These are phyloP conservation scores for Tolypocladium paradoxum DNA, from an alignment of 2,329 filamentous ascomycete genomes.

Conservation along the genomic window DNA sequence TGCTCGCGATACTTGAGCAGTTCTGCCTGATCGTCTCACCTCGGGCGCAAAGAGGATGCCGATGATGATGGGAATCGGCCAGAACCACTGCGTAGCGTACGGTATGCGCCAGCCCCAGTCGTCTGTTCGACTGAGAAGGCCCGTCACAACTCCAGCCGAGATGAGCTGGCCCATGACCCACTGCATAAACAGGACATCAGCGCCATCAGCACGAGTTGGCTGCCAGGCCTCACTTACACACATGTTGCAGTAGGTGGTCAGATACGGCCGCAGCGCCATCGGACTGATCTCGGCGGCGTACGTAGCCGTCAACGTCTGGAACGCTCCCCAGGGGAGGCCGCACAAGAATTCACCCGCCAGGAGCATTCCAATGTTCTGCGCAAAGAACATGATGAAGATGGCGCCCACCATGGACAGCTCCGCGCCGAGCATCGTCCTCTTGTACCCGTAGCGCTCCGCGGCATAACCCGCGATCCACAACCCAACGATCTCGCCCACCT, in stretches of 20 bases:
- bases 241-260: constrained; percentile 29
- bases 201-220: too few relatives aligned
- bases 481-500: constrained; percentile 35
- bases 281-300: constrained; percentile 29
- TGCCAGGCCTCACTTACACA: constrained; percentile 10
- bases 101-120: constrained; percentile 32
- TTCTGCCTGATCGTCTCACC: too few relatives aligned
- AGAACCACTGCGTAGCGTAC: constrained; percentile 34
- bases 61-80: constrained; percentile 26
- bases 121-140: constrained; percentile 19
- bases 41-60: constrained; percentile 21
- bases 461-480: constrained; percentile 29
- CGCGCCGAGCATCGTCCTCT: constrained; percentile 27
- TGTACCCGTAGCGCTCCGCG: constrained; percentile 28
- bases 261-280: constrained; percentile 20
- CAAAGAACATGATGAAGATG: constrained; percentile 33
- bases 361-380: constrained; percentile 21
- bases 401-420: constrained; percentile 23
- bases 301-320: constrained; percentile 28
- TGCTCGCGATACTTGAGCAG: too few relatives aligned
- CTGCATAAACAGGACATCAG: too few relatives aligned
- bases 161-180: constrained; percentile 31
- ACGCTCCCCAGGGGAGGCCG: constrained; percentile 27
- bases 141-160: constrained; percentile 26
- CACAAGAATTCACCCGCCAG: constrained; percentile 28